These are phyloP conservation scores for Trichoderma sp. DNA, from an alignment of 2,329 filamentous ascomycete genomes.

Conservation along the genomic window DNA sequence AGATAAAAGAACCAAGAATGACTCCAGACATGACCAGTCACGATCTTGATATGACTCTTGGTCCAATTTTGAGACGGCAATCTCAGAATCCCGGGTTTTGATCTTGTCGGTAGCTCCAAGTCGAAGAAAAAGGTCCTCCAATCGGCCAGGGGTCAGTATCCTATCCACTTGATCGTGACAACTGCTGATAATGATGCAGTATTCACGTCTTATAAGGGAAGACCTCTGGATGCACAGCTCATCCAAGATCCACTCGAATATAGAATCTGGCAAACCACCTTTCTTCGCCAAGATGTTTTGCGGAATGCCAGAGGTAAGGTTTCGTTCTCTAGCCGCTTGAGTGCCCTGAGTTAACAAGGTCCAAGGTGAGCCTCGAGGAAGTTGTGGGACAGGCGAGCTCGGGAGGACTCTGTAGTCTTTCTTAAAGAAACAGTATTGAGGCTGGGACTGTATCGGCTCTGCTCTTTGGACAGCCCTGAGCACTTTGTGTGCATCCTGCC, in stretches of 20 bases:
- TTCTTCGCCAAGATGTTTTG: constrained; percentile 48
- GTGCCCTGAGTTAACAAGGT: constrained; percentile 50
- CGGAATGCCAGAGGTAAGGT: constrained; percentile 64
- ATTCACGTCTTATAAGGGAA: constrained; percentile 59
- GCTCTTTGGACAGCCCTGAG: constrained; percentile 55
- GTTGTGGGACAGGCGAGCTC: constrained; percentile 34
- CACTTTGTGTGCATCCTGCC: constrained; percentile 48
- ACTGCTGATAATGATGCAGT: constrained; percentile 55
- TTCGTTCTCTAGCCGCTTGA: constrained; percentile 52
- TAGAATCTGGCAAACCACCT: constrained; percentile 57
- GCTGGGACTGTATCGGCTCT: constrained; percentile 40
- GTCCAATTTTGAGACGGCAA: constrained; percentile 30
- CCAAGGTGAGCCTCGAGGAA: constrained; percentile 47
- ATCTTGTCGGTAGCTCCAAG: constrained; percentile 59
- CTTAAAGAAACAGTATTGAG: constrained; percentile 55
- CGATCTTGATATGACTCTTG: constrained; percentile 39
- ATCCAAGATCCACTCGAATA: constrained; percentile 67
- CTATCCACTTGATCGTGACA: constrained; percentile 47
- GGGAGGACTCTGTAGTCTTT: constrained; percentile 35
- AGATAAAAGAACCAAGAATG: constrained; percentile 48
- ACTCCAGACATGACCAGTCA: constrained; percentile 50
- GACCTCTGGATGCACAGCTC: constrained; percentile 59
- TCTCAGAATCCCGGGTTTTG: constrained; percentile 32
- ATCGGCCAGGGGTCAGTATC: constrained; percentile 47
- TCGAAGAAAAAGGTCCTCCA: constrained; percentile 57